These are phyloP conservation scores for Phallus indusiatus DNA, from an alignment of 768 basidiomycete species.

Conservation along the genomic window DNA sequence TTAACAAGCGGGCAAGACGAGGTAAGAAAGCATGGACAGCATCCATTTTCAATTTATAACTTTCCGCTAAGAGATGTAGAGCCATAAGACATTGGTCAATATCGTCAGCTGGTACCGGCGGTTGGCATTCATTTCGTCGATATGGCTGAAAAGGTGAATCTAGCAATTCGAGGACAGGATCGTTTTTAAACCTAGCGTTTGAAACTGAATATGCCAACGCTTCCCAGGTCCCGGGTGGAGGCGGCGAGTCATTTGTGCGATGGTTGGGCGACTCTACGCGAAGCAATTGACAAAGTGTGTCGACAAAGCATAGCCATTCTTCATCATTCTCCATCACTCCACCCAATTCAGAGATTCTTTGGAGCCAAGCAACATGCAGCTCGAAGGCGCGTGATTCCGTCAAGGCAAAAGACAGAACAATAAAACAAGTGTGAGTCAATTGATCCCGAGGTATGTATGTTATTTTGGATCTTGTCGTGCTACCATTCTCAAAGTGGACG, in stretches of 20 bases:
- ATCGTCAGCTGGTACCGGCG: constrained; percentile 28
- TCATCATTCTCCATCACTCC: constrained; percentile 35
- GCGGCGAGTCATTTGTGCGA: neutral
- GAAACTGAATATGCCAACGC: constrained; percentile 35
- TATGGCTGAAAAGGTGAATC: constrained; percentile 23
- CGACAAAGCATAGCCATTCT: constrained; percentile 49
- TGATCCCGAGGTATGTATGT: constrained; percentile 46
- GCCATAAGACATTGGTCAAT: constrained; percentile 58
- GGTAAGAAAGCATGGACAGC: constrained; percentile 52
- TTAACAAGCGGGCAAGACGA: constrained; percentile 52
- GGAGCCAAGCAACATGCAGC: constrained; percentile 47
- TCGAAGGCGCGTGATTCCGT: constrained; percentile 45
- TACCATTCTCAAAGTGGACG: constrained; percentile 44
- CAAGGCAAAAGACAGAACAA: constrained; percentile 52
- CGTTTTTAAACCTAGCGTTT: constrained; percentile 44
- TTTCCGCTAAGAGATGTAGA: constrained; percentile 67
- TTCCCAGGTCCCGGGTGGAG: constrained; percentile 33
- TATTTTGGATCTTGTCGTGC: constrained; percentile 36
- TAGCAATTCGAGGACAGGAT: constrained; percentile 44
- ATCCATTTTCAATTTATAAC: constrained; percentile 26
- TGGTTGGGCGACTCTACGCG: constrained; percentile 18
- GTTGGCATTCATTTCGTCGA: neutral
- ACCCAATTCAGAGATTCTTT: constrained; percentile 41
- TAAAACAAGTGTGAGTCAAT: constrained; percentile 51
- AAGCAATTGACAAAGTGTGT: constrained; percentile 42